Percentiles rank a stretch among this genome's conserved stretches.
Conservation (phyloP, 164 flowering plant genomes). For the Magnolia officinalis region DNA sequence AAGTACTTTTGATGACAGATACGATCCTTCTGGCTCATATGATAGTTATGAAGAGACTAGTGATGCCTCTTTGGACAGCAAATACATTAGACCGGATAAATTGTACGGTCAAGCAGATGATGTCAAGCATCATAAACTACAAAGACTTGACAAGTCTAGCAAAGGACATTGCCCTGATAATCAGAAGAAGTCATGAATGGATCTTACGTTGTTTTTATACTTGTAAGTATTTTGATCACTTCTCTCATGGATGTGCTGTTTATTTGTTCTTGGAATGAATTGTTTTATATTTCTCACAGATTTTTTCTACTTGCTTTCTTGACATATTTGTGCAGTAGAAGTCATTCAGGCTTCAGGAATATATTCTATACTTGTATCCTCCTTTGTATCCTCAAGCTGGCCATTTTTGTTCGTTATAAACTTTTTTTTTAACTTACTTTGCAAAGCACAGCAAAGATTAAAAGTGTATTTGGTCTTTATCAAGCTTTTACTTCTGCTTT, state of each 20-base stretch:
- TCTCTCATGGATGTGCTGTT: conserved; percentile 5
- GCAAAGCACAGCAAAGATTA: too few species aligned
- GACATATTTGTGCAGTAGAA: conserved; percentile 59
- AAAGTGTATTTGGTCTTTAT: too few species aligned
- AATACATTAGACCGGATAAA: conserved; percentile 17
- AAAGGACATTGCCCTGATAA: conserved; percentile 2
- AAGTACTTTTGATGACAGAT: conserved; percentile 66
- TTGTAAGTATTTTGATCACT: conserved; percentile 26
- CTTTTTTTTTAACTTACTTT: not conserved
- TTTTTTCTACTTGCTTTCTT: conserved; percentile 31
- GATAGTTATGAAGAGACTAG: conserved; percentile 24
- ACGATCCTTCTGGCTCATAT: conserved; percentile 61
- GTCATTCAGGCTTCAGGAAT: conserved; percentile 53
- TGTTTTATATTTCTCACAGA: conserved; percentile 13
- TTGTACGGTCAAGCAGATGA: conserved; percentile 2
- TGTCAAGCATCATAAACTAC: conserved; percentile 6
- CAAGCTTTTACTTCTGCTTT: too few species aligned
- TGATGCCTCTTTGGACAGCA: conserved; percentile 16
- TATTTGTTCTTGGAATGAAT: not conserved
- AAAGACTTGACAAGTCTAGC: conserved; percentile 3
- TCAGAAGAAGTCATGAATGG: conserved; percentile 5
- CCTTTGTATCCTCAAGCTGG: conserved; percentile 68
- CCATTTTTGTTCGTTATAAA: not conserved
- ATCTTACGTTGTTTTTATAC: not conserved
- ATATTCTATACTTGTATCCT: conserved; percentile 70